Percentiles rank a stretch among this genome's conserved stretches.
Evolutionary conservation across 305 asterid genomes (phyloP).

Genomic region (Withania somnifera): DNA sequence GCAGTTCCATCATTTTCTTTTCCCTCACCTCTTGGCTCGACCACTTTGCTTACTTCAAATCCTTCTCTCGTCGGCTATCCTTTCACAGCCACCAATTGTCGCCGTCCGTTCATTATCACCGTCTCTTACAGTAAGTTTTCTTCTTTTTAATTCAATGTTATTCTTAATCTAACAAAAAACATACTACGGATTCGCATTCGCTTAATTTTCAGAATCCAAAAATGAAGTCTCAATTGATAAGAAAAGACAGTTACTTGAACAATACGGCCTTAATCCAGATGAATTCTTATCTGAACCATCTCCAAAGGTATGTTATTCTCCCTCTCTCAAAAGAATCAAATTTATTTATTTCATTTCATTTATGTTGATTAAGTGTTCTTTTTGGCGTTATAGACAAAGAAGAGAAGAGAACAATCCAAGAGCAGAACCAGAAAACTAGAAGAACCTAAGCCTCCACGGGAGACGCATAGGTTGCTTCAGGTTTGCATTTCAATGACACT

Average conservation of each 20-base stretch:
- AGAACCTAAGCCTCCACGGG: constrained; percentile 60
- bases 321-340: too few species aligned
- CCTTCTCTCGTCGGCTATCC: constrained; percentile 15
- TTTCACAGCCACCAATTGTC: constrained; percentile 17
- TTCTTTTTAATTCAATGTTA: background rate
- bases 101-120: constrained; percentile 29
- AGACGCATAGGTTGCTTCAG: constrained; percentile 95
- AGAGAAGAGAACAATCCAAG: constrained; percentile 41
- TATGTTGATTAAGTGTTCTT: too few species aligned
- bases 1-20: constrained; percentile 32
- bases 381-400: constrained; percentile 29
- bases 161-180: background rate
- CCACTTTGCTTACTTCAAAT: constrained; percentile 15
- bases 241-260: constrained; percentile 62
- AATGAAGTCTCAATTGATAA: constrained; percentile 30
- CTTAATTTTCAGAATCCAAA: constrained; percentile 38
- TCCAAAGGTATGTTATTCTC: constrained; percentile 36
- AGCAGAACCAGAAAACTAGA: constrained; percentile 24
- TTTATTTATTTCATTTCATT: too few species aligned
- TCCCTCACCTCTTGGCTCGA: constrained; percentile 8
- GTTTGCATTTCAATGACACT: constrained; percentile 17
- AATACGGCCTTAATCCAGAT: constrained; percentile 70
- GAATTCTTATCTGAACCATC: constrained; percentile 50
- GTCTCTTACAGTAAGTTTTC: constrained; percentile 34
- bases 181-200: background rate